Conservation (phyloP, 257 asterid species). For the Penstemon newberryi region DNA sequence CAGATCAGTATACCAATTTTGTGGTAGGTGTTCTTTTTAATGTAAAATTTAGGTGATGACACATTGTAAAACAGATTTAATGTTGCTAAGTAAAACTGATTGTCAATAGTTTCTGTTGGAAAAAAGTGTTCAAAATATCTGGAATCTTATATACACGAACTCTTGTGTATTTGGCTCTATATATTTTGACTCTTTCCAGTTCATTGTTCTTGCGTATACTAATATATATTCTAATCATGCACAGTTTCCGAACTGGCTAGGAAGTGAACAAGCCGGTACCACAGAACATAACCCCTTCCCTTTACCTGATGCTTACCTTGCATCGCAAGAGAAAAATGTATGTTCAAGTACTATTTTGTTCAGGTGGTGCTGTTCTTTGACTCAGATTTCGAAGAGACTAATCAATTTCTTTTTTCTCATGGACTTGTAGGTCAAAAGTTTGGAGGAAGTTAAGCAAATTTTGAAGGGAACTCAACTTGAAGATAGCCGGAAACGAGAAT, state of each 20-base stretch:
- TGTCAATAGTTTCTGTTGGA: constrained; percentile 6
- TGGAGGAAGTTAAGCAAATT: constrained; percentile 72
- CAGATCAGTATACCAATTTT: constrained; percentile 76
- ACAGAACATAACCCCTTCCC: constrained; percentile 81
- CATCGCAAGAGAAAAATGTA: constrained; percentile 84
- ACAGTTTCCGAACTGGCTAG: constrained; percentile 88
- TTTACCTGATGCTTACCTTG: constrained; percentile 79
- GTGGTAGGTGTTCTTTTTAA: constrained; percentile 49
- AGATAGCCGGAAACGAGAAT: constrained; percentile 80
- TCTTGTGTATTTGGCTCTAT: background rate
- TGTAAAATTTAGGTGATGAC: constrained; percentile 10
- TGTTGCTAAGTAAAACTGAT: background rate
- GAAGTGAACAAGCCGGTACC: constrained; percentile 61
- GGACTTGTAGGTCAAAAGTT: constrained; percentile 56
- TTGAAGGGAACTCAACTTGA: constrained; percentile 84
- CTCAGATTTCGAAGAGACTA: constrained; percentile 13
- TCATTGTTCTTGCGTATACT: constrained; percentile 16
- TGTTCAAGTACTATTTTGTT: constrained; percentile 23
- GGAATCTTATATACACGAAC: constrained; percentile 4
- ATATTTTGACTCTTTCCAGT: background rate
- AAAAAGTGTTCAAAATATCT: constrained; percentile 1
- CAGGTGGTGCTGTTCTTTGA: constrained; percentile 2
- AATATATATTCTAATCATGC: constrained; percentile 22
- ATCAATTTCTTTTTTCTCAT: constrained; percentile 18
- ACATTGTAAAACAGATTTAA: constrained; percentile 6